Percentiles rank a stretch among this genome's conserved stretches.
Conservation (phyloP, 2,329 filamentous ascomycete genomes). For the Hypoxylon sp. region DNA sequence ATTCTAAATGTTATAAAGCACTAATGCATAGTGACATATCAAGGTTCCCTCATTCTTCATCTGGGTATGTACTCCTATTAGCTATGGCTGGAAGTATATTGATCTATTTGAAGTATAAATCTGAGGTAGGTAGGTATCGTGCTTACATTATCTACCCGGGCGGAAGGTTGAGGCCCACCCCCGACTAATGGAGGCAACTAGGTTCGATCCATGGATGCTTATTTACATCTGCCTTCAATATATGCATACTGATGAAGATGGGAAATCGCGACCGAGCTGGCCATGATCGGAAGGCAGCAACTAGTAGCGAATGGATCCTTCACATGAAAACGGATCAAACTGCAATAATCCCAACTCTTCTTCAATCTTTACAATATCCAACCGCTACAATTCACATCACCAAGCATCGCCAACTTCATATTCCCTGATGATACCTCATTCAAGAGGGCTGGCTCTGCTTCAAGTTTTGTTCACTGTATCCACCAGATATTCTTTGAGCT, state of each 20-base stretch:
- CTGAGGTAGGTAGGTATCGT: neutral
- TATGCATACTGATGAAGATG: conserved; percentile 11
- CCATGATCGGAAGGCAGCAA: conserved; percentile 8
- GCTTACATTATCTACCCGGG: conserved; percentile 1
- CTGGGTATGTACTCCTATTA: neutral
- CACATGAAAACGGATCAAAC: conserved; percentile 20
- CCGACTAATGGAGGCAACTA: conserved; percentile 12
- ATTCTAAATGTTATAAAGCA: neutral
- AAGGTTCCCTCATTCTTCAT: conserved; percentile 8
- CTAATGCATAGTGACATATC: conserved; percentile 20
- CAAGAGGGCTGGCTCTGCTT: conserved; percentile 42
- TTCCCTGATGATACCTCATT: conserved; percentile 34
- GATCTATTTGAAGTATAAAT: conserved; percentile 1
- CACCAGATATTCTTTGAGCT: conserved; percentile 42
- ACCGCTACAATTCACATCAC: conserved; percentile 40
- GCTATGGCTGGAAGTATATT: conserved; percentile 8
- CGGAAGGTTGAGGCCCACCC: conserved; percentile 22
- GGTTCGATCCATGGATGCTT: neutral
- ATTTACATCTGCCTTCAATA: conserved; percentile 7
- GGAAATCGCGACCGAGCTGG: conserved; percentile 20
- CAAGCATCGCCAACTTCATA: conserved; percentile 39
- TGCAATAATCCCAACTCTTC: conserved; percentile 19
- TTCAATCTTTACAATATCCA: conserved; percentile 17
- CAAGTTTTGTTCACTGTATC: conserved; percentile 47
- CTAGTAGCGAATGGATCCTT: conserved; percentile 10